Evolutionary conservation across 176 grass and related monocot genomes (phyloP).

Genomic region (Guadua angustifolia): DNA sequence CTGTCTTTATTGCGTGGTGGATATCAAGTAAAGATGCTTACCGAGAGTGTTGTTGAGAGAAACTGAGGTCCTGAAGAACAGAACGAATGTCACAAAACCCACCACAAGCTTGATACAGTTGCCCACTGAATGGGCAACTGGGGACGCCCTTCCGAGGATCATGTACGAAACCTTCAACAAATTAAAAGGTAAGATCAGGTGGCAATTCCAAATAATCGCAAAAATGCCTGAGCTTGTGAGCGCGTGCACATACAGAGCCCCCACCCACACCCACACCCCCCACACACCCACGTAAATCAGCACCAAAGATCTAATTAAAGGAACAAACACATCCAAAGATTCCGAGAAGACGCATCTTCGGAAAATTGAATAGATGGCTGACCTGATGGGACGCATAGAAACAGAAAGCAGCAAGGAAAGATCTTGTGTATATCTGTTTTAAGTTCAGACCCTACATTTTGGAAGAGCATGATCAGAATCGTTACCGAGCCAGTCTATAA

Average conservation of each 20-base stretch:
- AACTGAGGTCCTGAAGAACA: constrained; percentile 94
- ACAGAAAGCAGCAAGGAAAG: constrained; percentile 75
- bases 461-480: constrained; percentile 36
- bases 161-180: constrained; percentile 86
- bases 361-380: background rate
- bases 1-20: background rate
- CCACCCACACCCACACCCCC: too few relatives aligned
- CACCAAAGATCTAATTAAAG: background rate
- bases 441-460: constrained; percentile 82
- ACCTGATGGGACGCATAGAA: constrained; percentile 99
- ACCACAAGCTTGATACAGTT: constrained; percentile 95
- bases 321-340: constrained; percentile 6
- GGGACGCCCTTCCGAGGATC: constrained; percentile 85
- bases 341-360: background rate
- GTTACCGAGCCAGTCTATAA: constrained; percentile 16
- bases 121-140: constrained; percentile 94
- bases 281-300: too few relatives aligned
- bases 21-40: constrained; percentile 37
- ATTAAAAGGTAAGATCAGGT: constrained; percentile 7
- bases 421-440: constrained; percentile 69
- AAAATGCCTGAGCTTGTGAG: background rate
- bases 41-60: constrained; percentile 87
- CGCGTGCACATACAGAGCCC: background rate
- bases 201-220: background rate
- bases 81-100: constrained; percentile 88